phyloP scores from a whole-genome alignment of 2,329 filamentous ascomycete genomes.

The Eurotiales sp. region DNA sequence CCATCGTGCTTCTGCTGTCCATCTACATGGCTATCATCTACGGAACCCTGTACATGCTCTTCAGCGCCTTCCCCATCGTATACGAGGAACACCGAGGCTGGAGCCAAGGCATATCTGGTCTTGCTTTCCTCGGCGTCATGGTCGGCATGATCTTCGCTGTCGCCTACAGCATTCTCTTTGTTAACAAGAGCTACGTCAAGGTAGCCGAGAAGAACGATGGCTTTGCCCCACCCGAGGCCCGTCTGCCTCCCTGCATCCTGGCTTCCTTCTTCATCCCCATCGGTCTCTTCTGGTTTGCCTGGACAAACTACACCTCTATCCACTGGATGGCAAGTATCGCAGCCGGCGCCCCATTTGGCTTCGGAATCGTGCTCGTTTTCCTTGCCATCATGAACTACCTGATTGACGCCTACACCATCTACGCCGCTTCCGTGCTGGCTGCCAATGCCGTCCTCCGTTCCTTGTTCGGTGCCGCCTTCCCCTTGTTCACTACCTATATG shows the following conservation, averaged over 20 bases:
- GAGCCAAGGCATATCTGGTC: constrained; percentile 44
- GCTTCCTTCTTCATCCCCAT: constrained; percentile 52
- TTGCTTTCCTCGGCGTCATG: constrained; percentile 49
- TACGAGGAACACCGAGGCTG: constrained; percentile 45
- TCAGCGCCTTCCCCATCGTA: constrained; percentile 51
- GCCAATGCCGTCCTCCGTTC: constrained; percentile 47
- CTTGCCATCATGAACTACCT: constrained; percentile 41
- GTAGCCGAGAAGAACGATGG: constrained; percentile 48
- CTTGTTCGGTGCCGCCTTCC: constrained; percentile 46
- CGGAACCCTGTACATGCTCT: constrained; percentile 52
- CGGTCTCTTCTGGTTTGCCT: constrained; percentile 59
- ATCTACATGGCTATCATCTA: constrained; percentile 51
- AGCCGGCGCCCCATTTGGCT: constrained; percentile 37
- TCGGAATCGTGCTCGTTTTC: constrained; percentile 42
- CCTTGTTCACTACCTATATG: constrained; percentile 46
- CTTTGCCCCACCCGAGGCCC: constrained; percentile 59
- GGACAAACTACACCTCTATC: constrained; percentile 49
- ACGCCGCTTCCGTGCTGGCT: constrained; percentile 40
- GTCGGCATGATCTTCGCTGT: constrained; percentile 39
- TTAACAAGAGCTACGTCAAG: constrained; percentile 39
- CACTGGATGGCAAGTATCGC: constrained; percentile 39
- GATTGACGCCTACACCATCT: constrained; percentile 43
- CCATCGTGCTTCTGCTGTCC: constrained; percentile 50
- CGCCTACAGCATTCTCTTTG: constrained; percentile 38
- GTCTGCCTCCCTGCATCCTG: constrained; percentile 48